Conservation (phyloP, 352 stramenopile species). For the Pythium vanterpoolii region DNA sequence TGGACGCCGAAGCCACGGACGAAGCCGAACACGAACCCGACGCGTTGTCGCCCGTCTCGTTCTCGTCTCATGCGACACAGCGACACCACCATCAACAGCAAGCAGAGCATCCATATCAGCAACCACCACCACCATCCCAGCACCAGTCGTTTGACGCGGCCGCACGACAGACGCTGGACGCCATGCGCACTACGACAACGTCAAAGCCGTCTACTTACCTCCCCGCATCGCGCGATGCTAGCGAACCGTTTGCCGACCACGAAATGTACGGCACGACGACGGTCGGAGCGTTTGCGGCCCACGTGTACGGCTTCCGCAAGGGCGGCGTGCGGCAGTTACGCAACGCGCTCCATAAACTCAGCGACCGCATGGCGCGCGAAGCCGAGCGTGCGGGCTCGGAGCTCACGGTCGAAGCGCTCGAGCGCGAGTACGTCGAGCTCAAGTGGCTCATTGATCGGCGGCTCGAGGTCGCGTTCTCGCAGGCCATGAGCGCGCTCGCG, state of each 20-base stretch:
- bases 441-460: constrained; percentile 83
- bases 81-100: neutral
- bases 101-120: neutral
- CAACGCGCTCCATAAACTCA: constrained; percentile 55
- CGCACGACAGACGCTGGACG: neutral
- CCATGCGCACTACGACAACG: neutral
- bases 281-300: constrained; percentile 77
- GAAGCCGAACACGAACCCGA: constrained; percentile 25
- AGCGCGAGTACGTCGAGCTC: constrained; percentile 76
- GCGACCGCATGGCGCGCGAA: constrained; percentile 46
- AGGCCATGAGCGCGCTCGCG: constrained; percentile 77
- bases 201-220: neutral
- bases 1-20: constrained; percentile 22
- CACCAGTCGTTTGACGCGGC: neutral
- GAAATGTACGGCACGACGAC: constrained; percentile 80
- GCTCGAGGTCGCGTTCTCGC: constrained; percentile 79
- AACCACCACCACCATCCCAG: too few relatives aligned
- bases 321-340: constrained; percentile 76
- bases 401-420: constrained; percentile 66
- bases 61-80: neutral
- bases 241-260: constrained; percentile 46
- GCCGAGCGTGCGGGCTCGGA: constrained; percentile 53
- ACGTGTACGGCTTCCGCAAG: constrained; percentile 81
- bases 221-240: too few relatives aligned
- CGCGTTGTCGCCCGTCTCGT: constrained; percentile 11